A percentile compares a stretch with the other conserved stretches of the same genome.
These are phyloP conservation scores for Viola odorata DNA, from an alignment of 345 rosid genomes.

Conservation along the genomic window DNA sequence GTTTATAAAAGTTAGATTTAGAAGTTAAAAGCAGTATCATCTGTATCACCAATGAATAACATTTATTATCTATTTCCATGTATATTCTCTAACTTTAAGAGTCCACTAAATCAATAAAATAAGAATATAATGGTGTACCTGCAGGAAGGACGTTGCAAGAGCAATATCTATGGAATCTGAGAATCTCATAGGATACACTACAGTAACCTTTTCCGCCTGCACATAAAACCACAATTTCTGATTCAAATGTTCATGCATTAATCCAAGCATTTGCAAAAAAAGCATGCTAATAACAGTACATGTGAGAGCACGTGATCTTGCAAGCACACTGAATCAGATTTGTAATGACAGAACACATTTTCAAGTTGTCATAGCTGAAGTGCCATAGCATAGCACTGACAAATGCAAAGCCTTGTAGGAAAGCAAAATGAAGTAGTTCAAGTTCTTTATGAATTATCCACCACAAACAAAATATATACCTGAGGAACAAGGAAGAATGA, in stretches of 20 bases:
- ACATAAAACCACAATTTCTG: constrained; percentile 9
- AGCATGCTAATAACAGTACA: no score
- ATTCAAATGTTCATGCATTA: not conserved
- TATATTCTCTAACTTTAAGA: not conserved
- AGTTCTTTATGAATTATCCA: no score
- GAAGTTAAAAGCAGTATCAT: no score
- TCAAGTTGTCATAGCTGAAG: no score
- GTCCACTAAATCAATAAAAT: not conserved
- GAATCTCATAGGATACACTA: constrained; percentile 93
- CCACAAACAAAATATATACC: constrained; percentile 32
- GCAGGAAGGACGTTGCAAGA: constrained; percentile 85
- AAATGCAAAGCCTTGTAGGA: not conserved
- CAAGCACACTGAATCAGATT: not conserved
- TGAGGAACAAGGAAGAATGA: constrained; percentile 78
- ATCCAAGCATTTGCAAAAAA: not conserved
- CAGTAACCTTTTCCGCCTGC: constrained; percentile 83
- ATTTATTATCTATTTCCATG: no score
- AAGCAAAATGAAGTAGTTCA: not conserved
- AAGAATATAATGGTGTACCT: constrained; percentile 41
- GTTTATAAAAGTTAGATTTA: no score
- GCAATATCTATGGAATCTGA: constrained; percentile 71
- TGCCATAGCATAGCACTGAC: no score
- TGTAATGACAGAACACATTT: no score
- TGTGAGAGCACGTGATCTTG: no score
- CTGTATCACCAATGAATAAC: no score